phyloP scores from a whole-genome alignment of 768 basidiomycete genomes.

The Naganishia antarctica region DNA sequence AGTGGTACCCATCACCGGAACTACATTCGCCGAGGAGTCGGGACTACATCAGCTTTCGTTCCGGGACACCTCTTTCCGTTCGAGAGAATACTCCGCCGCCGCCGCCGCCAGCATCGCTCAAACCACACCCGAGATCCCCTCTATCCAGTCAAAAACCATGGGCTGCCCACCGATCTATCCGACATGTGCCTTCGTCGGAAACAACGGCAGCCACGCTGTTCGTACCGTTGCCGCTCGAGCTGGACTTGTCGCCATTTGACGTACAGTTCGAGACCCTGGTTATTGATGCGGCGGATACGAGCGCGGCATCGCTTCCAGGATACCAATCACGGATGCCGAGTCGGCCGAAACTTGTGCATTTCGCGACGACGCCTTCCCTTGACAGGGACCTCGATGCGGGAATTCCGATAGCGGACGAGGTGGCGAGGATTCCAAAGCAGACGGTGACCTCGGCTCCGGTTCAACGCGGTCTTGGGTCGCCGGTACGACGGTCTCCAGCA shows the following conservation, averaged over 20 bases:
- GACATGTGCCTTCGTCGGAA: neutral
- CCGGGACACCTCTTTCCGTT: neutral
- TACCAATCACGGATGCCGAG: neutral
- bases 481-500: neutral
- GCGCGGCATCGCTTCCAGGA: too few relatives aligned
- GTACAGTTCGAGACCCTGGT: neutral
- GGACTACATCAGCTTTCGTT: slow-evolving; percentile 5
- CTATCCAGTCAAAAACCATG: neutral
- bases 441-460: too few relatives aligned
- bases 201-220: neutral
- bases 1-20: too few relatives aligned
- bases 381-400: neutral
- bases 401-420: too few relatives aligned
- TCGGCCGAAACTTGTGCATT: slow-evolving; percentile 8
- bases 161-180: neutral
- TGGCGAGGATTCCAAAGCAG: too few relatives aligned
- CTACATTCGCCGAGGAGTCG: neutral
- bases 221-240: slow-evolving; percentile 4
- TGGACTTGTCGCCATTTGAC: slow-evolving; percentile 3
- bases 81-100: neutral
- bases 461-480: neutral
- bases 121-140: neutral
- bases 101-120: neutral
- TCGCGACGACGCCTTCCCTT: slow-evolving; percentile 5
- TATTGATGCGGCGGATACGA: neutral